These are phyloP conservation scores for Pueraria montana DNA, from an alignment of 306 rosid genomes.

Conservation along the genomic window DNA sequence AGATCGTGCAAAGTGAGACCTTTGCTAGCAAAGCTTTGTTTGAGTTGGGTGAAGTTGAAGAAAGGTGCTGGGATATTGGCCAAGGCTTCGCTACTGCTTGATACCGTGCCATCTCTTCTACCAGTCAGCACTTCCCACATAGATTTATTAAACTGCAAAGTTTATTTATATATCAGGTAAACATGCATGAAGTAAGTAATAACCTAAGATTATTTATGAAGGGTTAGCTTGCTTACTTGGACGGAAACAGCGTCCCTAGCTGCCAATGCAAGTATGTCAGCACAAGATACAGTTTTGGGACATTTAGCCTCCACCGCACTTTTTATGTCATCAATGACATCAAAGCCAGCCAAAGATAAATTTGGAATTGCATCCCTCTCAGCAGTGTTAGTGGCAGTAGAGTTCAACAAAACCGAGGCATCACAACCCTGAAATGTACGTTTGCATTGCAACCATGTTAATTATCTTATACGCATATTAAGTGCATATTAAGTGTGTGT, in stretches of 20 bases:
- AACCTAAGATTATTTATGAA: neutral
- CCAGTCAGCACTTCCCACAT: slow-evolving; percentile 72
- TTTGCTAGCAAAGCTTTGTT: slow-evolving; percentile 55
- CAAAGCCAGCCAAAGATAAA: slow-evolving; percentile 57
- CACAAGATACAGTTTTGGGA: slow-evolving; percentile 70
- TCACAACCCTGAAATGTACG: slow-evolving; percentile 66
- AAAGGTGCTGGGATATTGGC: slow-evolving; percentile 55
- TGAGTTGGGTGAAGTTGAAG: slow-evolving; percentile 64
- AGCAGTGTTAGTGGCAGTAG: slow-evolving; percentile 53
- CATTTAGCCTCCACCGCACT: slow-evolving; percentile 55
- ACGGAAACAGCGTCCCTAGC: slow-evolving; percentile 65
- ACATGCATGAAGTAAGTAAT: slow-evolving; percentile 23
- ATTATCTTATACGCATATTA: neutral
- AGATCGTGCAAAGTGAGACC: slow-evolving; percentile 62
- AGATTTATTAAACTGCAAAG: slow-evolving; percentile 53
- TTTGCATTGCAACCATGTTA: slow-evolving; percentile 34
- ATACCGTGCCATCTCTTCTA: slow-evolving; percentile 70
- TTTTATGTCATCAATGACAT: slow-evolving; percentile 69
- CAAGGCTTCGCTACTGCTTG: slow-evolving; percentile 43
- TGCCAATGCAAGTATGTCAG: slow-evolving; percentile 70
- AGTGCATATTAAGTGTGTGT: too few species aligned
- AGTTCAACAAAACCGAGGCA: slow-evolving; percentile 64
- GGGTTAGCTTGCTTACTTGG: slow-evolving; percentile 60
- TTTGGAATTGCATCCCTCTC: slow-evolving; percentile 67
- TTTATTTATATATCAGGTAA: neutral